A percentile compares a stretch with the other conserved stretches of the same genome.
These are phyloP conservation scores for Camellia japonica DNA, from an alignment of 148 eudicot genomes.

Conservation along the genomic window DNA sequence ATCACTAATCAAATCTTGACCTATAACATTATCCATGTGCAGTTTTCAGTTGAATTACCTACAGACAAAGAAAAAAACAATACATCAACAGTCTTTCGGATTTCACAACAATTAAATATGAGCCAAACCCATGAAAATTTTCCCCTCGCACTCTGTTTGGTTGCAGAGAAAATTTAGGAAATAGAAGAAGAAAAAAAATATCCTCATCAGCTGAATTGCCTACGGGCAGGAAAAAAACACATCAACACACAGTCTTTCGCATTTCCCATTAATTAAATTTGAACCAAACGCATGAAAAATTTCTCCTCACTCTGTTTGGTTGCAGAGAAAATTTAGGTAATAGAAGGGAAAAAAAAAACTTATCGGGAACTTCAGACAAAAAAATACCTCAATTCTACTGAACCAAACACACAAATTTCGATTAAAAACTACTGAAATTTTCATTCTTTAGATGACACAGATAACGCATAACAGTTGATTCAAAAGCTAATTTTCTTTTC, in stretches of 20 bases:
- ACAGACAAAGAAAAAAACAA: not conserved
- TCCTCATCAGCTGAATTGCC: not conserved
- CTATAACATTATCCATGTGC: conserved; percentile 13
- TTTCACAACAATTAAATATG: not conserved
- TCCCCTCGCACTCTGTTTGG: no score
- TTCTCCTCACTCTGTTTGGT: not conserved
- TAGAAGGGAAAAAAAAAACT: not conserved
- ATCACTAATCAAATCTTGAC: conserved; percentile 21
- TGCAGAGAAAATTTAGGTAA: not conserved
- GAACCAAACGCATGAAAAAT: not conserved
- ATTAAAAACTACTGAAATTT: not conserved
- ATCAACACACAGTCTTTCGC: no score
- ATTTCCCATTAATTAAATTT: not conserved
- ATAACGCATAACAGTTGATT: not conserved
- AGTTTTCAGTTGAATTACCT: conserved; percentile 13
- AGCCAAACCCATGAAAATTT: no score
- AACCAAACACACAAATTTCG: not conserved
- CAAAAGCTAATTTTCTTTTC: not conserved
- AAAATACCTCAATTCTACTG: not conserved
- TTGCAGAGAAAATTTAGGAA: no score
- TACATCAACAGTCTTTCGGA: not conserved
- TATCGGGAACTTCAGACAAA: not conserved
- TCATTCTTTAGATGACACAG: not conserved
- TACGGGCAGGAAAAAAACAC: not conserved
- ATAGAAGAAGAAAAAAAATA: not conserved